Evolutionary conservation across 768 basidiomycete species (phyloP).

Genomic region (Boletus subcaerulescens): DNA sequence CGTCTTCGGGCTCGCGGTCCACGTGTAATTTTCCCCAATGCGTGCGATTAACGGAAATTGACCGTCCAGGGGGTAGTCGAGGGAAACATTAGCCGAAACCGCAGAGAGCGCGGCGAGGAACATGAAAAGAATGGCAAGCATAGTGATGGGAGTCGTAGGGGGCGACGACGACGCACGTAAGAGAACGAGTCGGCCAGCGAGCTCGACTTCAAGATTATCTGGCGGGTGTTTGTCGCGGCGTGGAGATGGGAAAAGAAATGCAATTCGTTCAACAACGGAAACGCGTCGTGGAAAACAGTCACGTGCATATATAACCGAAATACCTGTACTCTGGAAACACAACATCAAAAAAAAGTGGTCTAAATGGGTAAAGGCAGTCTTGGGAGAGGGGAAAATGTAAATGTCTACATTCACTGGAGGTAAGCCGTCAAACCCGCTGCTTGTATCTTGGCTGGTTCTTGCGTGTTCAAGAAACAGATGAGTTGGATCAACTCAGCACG

Average conservation of each 20-base stretch:
- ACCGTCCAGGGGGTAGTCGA: conserved; percentile 58
- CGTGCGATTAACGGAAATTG: conserved; percentile 84
- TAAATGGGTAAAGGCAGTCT: conserved; percentile 12
- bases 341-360: conserved; percentile 19
- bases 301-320: conserved; percentile 20
- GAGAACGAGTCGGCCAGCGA: conserved; percentile 59
- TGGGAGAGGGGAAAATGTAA: neutral
- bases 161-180: conserved; percentile 36
- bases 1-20: conserved; percentile 64
- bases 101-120: conserved; percentile 39
- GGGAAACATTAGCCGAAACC: conserved; percentile 44
- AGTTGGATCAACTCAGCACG: conserved; percentile 74
- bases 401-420: conserved; percentile 43
- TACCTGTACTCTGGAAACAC: conserved; percentile 4
- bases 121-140: conserved; percentile 60
- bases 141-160: conserved; percentile 55
- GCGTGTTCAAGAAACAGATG: conserved; percentile 64
- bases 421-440: conserved; percentile 67
- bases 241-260: conserved; percentile 9
- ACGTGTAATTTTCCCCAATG: conserved; percentile 58
- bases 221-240: neutral
- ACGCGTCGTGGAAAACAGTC: conserved; percentile 22
- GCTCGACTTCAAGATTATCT: conserved; percentile 35
- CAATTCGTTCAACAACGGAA: conserved; percentile 11
- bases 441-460: conserved; percentile 76